A percentile compares a stretch with the other conserved stretches of the same genome.
phyloP scores from a whole-genome alignment of 495 filamentous ascomycete genomes.

The Neurospora pannonica region DNA sequence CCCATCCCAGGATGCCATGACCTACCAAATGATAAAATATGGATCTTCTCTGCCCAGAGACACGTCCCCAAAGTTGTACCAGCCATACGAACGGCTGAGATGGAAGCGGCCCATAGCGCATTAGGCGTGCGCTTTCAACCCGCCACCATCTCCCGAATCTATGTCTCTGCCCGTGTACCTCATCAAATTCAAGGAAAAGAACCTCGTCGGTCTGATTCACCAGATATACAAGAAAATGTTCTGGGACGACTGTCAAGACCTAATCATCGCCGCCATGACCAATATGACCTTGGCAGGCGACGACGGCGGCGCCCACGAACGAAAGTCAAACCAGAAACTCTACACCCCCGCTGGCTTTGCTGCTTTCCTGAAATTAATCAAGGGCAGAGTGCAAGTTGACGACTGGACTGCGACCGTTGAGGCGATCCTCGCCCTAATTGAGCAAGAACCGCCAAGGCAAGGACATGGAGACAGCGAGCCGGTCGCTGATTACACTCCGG shows the following conservation, averaged over 20 bases:
- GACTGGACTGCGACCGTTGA: not conserved
- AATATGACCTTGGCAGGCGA: not conserved
- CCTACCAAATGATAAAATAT: not conserved
- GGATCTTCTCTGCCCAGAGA: not conserved
- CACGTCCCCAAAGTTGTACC: conserved; percentile 19
- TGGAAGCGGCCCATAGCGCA: conserved; percentile 4
- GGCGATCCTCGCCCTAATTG: not conserved
- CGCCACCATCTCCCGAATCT: not conserved
- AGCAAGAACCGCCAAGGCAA: not conserved
- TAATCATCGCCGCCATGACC: not conserved
- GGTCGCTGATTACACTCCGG: not conserved
- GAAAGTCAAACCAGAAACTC: not conserved
- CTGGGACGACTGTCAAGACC: not conserved
- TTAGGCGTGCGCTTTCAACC: conserved; percentile 5
- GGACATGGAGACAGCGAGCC: not conserved
- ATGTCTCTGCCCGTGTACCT: not conserved
- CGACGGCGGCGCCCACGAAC: not conserved
- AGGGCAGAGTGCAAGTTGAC: not conserved
- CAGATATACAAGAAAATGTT: conserved; percentile 2
- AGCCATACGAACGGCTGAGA: not conserved
- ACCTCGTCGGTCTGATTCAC: not conserved
- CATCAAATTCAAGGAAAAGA: not conserved
- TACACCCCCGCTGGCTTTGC: not conserved
- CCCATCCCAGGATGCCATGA: conserved; percentile 12
- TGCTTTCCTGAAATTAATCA: not conserved